Base-by-base conservation (phyloP, 2,329 filamentous ascomycete genomes). In the Fusarium sp. region DNA sequence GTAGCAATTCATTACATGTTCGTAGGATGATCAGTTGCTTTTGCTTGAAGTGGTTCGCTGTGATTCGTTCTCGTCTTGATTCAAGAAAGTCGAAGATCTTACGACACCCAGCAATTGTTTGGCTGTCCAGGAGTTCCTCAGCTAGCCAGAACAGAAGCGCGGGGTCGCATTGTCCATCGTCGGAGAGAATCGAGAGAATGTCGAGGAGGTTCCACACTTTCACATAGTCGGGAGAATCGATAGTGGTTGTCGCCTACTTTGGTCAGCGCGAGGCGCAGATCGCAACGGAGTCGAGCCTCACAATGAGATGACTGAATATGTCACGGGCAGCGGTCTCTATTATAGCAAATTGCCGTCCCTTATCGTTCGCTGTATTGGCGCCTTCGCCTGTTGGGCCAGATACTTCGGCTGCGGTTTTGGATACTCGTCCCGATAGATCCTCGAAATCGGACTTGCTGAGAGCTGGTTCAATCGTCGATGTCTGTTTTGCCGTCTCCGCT, bases 51-150 rank as follows among this genome's bases (percentile, higher is more conserved):
- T 94, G 88, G 78, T 86, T 91, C 46, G 93, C 90, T 20, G 92
- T 97, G 65, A 98, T 93, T 40, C 91, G 88, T 78, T 98, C 95
- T 75, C 96, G 89, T 62, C 97, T 88, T 22, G 96, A 98, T 78
- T 99, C 97, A 43, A 99, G 87, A 75, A 95, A 99, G 77, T 97
- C 94, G 77, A 99, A 98, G 15, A 98, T 92, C 65, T 89, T 92
- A 63, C 94, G 91, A 77, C 96, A 99, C 33, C 93, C 95, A 24
- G 94, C 88, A 42, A 98, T 97, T 0, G 95, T 97, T 79, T 99
- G 95, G 75, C 94, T 97, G 79, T 99, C 97, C 26, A 99, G 86
- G 2, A 99, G 87, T 80, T 98, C 96, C 78, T 99, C 96, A 20
- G 98, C 90, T 17, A 99, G 88, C 87, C 93, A 95, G 75, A 97